Percentiles rank a stretch among this genome's conserved stretches.
Conservation (phyloP, 192 early-diverging fungal species). For the Oehlia diaphana region DNA sequence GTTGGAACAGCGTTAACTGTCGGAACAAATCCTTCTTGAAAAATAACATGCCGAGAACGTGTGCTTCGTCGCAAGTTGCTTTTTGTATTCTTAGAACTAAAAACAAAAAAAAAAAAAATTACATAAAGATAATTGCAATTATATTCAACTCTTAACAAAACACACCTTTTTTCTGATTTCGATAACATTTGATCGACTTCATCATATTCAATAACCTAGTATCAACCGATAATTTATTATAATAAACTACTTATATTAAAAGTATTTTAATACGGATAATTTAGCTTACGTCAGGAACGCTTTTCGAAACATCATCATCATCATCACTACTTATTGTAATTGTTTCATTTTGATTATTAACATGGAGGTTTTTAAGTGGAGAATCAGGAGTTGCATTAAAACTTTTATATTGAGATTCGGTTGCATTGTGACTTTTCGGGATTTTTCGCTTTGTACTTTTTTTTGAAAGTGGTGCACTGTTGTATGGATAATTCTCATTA, state of each 20-base stretch:
- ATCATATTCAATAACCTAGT: conserved; percentile 4
- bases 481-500: background rate
- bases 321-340: background rate
- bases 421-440: background rate
- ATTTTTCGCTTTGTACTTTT: background rate
- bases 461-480: background rate
- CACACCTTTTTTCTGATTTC: background rate
- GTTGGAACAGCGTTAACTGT: conserved; percentile 1
- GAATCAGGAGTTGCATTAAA: background rate
- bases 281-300: conserved; percentile 5
- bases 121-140: too few species aligned
- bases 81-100: background rate
- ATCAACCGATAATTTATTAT: background rate
- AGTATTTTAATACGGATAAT: background rate
- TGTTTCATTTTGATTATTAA: background rate
- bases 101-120: background rate
- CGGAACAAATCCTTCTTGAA: background rate
- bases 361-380: background rate
- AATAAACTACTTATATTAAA: background rate
- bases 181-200: conserved; percentile 9
- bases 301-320: conserved; percentile 5
- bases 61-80: conserved; percentile 7
- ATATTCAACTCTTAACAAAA: background rate
- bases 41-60: background rate
- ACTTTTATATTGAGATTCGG: background rate